Base-by-base conservation (phyloP, 2,329 filamentous ascomycete genomes). In the Trichoderma sp. region DNA sequence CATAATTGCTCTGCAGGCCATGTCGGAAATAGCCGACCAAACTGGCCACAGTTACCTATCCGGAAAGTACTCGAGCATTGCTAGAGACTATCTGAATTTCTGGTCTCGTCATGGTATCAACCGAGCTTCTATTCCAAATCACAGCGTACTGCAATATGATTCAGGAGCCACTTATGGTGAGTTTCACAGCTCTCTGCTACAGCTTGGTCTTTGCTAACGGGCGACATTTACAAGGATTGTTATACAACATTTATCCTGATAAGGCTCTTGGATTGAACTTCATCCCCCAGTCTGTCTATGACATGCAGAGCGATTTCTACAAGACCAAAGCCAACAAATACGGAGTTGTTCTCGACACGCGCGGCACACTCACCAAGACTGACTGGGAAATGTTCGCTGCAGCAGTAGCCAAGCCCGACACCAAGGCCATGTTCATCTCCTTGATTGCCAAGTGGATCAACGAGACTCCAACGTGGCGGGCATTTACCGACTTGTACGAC, bases 321-420 rank as follows among this genome's bases (percentile, higher is more conserved):
- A 83, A 85, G 55, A 86, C 86, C 11, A 88, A 92, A 3, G 87
- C 89, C 63, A 88, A 91, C 71, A 87, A 89, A 75, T 96, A 92
- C 79, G 93, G 92, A n/a, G 85, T 96, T 0, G 91, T 93, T 0
- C 88, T 97, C 11, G 93, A 97, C 81, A 91, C 88, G 57, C 88
- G 93, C 60, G 92, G 96, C 80, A 82, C 90, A 1, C 95, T 93
- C 81, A 92, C 92, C 71, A 97, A 97, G 81, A 89, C 88, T 0
- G 93, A 97, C 81, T 97, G 93, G 93, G 89, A 94, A 77, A 89
- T 96, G 77, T 94, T 94, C 81, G 88, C 88, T 5, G 93, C 93
- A n/a, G 91, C 93, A 11, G 89, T 94, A 13, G 87, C 92, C 0
- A 85, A 84, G 53, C 78, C 83, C 65, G 79, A 83, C 35, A 91